Conservation (phyloP, 2,329 filamentous ascomycete genomes). For the Colletotrichum karsti region DNA sequence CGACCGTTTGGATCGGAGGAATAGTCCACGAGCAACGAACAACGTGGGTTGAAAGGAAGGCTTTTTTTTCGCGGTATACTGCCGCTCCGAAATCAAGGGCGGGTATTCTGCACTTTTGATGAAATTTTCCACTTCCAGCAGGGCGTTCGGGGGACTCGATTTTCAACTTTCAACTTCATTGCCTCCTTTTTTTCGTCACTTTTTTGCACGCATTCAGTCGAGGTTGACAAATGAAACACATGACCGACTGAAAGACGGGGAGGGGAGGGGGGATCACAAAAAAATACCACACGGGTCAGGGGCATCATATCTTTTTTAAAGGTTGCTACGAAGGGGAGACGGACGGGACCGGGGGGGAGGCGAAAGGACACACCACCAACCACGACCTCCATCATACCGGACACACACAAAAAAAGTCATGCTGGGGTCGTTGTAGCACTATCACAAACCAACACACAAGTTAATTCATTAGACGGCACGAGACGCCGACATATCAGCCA, state of each 20-base stretch:
- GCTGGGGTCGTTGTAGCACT: conserved; percentile 26
- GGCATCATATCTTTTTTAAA: conserved; percentile 14
- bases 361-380: not conserved
- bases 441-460: not conserved
- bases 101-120: conserved; percentile 23
- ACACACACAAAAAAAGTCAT: conserved; percentile 10
- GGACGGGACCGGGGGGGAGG: conserved; percentile 5
- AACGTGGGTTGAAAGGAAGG: not conserved
- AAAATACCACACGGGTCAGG: conserved; percentile 26
- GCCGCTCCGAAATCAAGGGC: conserved; percentile 12
- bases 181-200: not conserved
- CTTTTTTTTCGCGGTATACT: not conserved
- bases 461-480: conserved; percentile 26
- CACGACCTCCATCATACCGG: conserved; percentile 12
- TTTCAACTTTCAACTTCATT: not conserved
- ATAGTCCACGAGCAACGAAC: conserved; percentile 7
- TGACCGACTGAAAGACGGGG: conserved; percentile 23
- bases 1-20: conserved; percentile 8
- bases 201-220: conserved; percentile 18
- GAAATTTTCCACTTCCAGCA: conserved; percentile 26
- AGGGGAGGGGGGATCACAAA: conserved; percentile 1
- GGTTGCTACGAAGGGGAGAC: conserved; percentile 25
- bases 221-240: conserved; percentile 27
- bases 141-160: conserved; percentile 21
- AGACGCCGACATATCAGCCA: conserved; percentile 14